Base-by-base conservation (phyloP, 148 eudicot genomes). In the Silene conica region DNA sequence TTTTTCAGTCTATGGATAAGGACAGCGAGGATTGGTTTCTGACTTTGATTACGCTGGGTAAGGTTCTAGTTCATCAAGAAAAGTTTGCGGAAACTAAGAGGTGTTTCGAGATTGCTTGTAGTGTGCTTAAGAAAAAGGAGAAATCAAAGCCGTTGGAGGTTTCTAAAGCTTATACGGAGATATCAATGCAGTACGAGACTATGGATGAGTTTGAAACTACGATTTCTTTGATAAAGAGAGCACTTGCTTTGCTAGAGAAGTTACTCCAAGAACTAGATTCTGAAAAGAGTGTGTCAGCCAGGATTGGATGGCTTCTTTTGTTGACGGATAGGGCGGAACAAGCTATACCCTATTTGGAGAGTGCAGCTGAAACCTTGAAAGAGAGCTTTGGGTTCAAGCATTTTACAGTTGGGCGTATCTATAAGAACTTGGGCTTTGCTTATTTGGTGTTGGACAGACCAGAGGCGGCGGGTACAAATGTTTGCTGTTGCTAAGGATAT, bases 401-500 rank as follows among this genome's bases (percentile, higher is more conserved):
- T 81, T 92, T 78, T 57, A 92, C 91, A 16, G 88, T 95, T 0
- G 99, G 94, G 67, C 90, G 92, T 77, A 89, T 90, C 21, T 95
- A 92, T 78, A 95, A 92, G 74, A 90, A 92, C 71, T 75, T 95
- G 73, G 99, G 97, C 21, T 96, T 96, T 5, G 97, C 99, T n/a
- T 95, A 95, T 84, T 75, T 95, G 87, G 96, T 92, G 77, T 78
- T 95, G 55, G 97, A 92, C 19, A 86, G 97, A 68, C 97, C 96
- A 70, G 88, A 95, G 72, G 86, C 96, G 18, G 99, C 99, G 15
- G 15, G 99, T 96, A 8, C 96, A 96, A 79, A 87, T 88, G 85
- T 92, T 96, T 86, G 92, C 97, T 46, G 82, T 84, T 64, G 99
- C 99, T 3, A 92, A 96, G 80, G 99, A 92, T 13, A 92, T 96